A percentile compares a stretch with the other conserved stretches of the same genome.
These are phyloP conservation scores for Candida ortonii DNA, from an alignment of 805 yeast genomes.

Conservation along the genomic window DNA sequence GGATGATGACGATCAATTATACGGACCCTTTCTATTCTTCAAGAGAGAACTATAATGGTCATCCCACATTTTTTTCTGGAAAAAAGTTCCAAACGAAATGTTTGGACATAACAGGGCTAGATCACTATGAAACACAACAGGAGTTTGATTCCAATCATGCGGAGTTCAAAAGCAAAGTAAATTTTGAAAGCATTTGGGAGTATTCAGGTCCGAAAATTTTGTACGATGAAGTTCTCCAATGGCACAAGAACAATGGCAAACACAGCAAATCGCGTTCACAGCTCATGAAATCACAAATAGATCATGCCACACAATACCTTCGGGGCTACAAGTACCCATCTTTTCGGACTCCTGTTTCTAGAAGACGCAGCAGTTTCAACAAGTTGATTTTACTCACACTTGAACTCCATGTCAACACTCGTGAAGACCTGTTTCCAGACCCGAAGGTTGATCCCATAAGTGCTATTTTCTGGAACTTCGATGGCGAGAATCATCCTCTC, in stretches of 20 bases:
- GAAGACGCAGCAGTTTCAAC: conserved; percentile 38
- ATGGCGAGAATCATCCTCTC: conserved; percentile 39
- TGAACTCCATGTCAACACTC: conserved; percentile 65
- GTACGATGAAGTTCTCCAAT: conserved; percentile 34
- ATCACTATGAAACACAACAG: conserved; percentile 8
- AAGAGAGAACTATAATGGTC: conserved; percentile 46
- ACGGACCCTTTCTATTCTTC: conserved; percentile 62
- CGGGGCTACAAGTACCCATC: conserved; percentile 40
- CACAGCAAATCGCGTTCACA: conserved; percentile 20
- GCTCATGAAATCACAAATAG: conserved; percentile 48
- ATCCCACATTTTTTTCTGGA: conserved; percentile 67
- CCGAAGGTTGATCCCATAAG: conserved; percentile 58
- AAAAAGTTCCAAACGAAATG: conserved; percentile 51
- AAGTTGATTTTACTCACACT: conserved; percentile 56
- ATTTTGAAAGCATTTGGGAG: conserved; percentile 38
- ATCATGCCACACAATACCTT: conserved; percentile 40
- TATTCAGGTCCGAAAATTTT: conserved; percentile 51
- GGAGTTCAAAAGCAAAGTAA: background rate
- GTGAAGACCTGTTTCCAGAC: conserved; percentile 55
- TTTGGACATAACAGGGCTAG: conserved; percentile 29
- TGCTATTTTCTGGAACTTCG: conserved; percentile 63
- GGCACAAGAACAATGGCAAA: conserved; percentile 27
- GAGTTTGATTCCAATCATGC: conserved; percentile 9
- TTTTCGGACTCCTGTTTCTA: conserved; percentile 25
- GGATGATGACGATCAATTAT: conserved; percentile 52